A percentile compares a stretch with the other conserved stretches of the same genome.
These are phyloP conservation scores for Xylaria longipes DNA, from an alignment of 495 filamentous ascomycete species.

Conservation along the genomic window DNA sequence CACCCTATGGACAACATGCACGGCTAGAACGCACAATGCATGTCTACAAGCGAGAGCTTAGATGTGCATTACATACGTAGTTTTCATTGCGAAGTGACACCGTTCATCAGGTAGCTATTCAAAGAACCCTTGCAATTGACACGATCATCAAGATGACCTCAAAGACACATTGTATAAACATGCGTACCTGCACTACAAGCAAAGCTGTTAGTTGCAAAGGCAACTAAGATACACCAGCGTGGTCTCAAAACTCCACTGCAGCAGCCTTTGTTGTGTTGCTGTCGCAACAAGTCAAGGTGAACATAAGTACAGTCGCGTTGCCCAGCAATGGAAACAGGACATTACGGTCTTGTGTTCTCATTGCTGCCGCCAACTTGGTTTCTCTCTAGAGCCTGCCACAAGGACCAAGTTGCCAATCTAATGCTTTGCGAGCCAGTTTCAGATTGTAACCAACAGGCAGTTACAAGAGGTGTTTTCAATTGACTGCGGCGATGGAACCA, in stretches of 20 bases:
- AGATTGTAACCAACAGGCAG: background rate
- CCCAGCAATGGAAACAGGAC: background rate
- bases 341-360: background rate
- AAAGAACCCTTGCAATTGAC: background rate
- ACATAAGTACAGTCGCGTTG: background rate
- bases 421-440: background rate
- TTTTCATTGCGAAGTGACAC: background rate
- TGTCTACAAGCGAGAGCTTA: background rate
- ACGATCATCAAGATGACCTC: background rate
- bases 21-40: background rate
- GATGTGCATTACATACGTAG: background rate
- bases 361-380: background rate
- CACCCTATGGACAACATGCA: background rate
- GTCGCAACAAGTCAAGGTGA: background rate
- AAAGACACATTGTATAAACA: background rate
- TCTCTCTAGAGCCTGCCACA: background rate
- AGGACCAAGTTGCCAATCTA: background rate
- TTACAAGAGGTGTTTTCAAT: background rate
- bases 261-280: background rate
- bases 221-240: background rate
- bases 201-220: conserved; percentile 2
- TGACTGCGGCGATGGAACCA: background rate
- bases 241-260: background rate
- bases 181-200: background rate
- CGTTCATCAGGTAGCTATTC: background rate